Evolutionary conservation across 2,329 filamentous ascomycete genomes (phyloP), one percentile per base, ranked within the genome.

Genomic region (Fusarium abutilonis): DNA sequence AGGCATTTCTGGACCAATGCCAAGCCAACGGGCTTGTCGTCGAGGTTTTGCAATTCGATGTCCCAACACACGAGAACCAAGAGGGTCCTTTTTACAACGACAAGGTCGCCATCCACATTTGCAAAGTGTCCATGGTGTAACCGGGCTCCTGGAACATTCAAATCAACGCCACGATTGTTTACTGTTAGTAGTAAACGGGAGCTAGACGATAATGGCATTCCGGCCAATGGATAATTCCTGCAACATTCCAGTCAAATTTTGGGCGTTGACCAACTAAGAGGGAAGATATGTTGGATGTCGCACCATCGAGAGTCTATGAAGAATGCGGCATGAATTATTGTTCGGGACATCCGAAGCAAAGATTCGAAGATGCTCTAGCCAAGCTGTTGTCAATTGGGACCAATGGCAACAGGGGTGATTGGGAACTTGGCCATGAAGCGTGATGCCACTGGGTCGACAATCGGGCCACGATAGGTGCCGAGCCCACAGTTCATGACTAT

Each of bases 21-120:
- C 75, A 80, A 76, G 75, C 75, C 72, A 80, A 74, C 10, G 73
- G 72, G 1, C 79, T 84, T 63, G 67, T 54, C 13, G 75, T 86
- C 15, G 70, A 76, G 40, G 73, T 80, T 35, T 61, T 84, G 23
- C 65, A 72, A 2, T 85, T 81, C 56, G 70, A 73, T 0, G 73
- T 83, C 19, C 74, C 75, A 13, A 56, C 68, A 6, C 70, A 70
- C 21, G 65, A 68, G 7, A 67, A 76, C 56, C 87, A 90, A 70
- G 72, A 76, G 19, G 88, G 88, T 1, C 88, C 88, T 5, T 90
- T 90, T 68, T 90, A 89, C 74, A 81, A 78, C 60, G 83, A 85
- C 52, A 64, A 75, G n/a, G 82, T 84, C 4, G 82, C 83, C 6
- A 88, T 90, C 60, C 82, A 82, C 63, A 83, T 89, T 15, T 77